Percentiles rank a stretch among this genome's conserved stretches.
These are phyloP conservation scores for Teratosphaeria destructans DNA, from an alignment of 2,329 filamentous ascomycete species.

Conservation along the genomic window DNA sequence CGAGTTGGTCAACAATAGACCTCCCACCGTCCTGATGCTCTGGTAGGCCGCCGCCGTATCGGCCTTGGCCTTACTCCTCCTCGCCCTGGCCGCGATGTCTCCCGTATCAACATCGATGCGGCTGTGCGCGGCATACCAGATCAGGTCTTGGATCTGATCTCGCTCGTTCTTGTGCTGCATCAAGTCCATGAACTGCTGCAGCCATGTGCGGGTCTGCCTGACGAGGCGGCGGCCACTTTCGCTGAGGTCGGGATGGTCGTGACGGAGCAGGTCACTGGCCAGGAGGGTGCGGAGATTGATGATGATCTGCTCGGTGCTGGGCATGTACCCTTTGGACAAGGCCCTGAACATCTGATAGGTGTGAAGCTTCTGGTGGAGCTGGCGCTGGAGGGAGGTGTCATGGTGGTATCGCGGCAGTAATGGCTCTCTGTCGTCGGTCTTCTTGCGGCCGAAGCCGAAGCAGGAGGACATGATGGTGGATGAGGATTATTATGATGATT, in stretches of 20 bases:
- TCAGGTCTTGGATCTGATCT: slow-evolving; percentile 83
- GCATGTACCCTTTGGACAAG: slow-evolving; percentile 76
- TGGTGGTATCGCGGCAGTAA: slow-evolving; percentile 74
- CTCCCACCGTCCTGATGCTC: slow-evolving; percentile 73
- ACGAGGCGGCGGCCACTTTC: slow-evolving; percentile 64
- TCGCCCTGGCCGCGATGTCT: slow-evolving; percentile 51
- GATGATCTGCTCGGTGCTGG: slow-evolving; percentile 75
- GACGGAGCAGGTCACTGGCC: slow-evolving; percentile 67
- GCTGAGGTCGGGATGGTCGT: slow-evolving; percentile 64
- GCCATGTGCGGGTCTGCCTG: slow-evolving; percentile 60
- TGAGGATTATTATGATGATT: neutral
- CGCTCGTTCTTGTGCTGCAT: slow-evolving; percentile 69
- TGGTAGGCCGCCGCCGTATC: slow-evolving; percentile 67
- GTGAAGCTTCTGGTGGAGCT: slow-evolving; percentile 81
- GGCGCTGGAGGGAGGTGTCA: slow-evolving; percentile 66
- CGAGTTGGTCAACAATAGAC: slow-evolving; percentile 76
- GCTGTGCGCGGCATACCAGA: slow-evolving; percentile 76
- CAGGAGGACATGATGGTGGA: slow-evolving; percentile 34
- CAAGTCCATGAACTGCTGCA: slow-evolving; percentile 72
- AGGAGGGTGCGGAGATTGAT: slow-evolving; percentile 70
- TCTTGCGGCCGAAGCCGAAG: slow-evolving; percentile 52
- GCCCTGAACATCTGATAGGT: slow-evolving; percentile 86
- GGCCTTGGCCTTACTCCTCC: slow-evolving; percentile 54
- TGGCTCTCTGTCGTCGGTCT: slow-evolving; percentile 57
- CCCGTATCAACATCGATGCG: slow-evolving; percentile 57